Evolutionary conservation across 257 asterid species (phyloP).

Genomic region (Orobanche coerulescens): DNA sequence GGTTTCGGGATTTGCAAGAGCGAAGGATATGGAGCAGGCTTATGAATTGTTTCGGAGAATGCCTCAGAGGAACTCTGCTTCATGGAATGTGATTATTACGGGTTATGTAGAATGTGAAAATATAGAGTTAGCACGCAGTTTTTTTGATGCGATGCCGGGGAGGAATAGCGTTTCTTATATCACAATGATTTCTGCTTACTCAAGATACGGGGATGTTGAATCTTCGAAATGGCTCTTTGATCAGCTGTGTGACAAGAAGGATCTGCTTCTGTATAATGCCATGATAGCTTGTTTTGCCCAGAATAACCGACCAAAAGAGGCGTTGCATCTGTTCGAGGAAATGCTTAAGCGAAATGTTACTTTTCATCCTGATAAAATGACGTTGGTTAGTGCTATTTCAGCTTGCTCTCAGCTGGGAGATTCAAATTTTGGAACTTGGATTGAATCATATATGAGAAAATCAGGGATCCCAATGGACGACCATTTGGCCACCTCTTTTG

Average conservation of each 20-base stretch:
- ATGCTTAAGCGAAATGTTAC: slow-evolving; percentile 41
- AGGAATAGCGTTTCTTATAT: slow-evolving; percentile 54
- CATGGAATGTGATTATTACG: slow-evolving; percentile 71
- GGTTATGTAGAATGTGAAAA: slow-evolving; percentile 59
- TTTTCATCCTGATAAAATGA: slow-evolving; percentile 60
- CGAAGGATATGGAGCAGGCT: slow-evolving; percentile 56
- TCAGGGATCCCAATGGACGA: slow-evolving; percentile 68
- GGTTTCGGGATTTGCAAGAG: slow-evolving; percentile 55
- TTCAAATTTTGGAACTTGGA: slow-evolving; percentile 38
- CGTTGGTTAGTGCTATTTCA: slow-evolving; percentile 63
- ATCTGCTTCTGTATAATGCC: slow-evolving; percentile 46
- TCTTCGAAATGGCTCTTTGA: slow-evolving; percentile 50
- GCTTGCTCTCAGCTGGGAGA: slow-evolving; percentile 89
- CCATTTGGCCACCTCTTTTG: slow-evolving; percentile 65
- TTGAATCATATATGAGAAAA: slow-evolving; percentile 48
- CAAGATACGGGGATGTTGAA: slow-evolving; percentile 55
- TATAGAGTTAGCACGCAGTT: slow-evolving; percentile 50
- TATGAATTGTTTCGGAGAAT: slow-evolving; percentile 47
- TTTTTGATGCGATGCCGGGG: slow-evolving; percentile 59
- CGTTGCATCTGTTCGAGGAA: slow-evolving; percentile 54
- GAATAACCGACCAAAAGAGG: slow-evolving; percentile 62
- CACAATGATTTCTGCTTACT: slow-evolving; percentile 71
- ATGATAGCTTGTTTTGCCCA: slow-evolving; percentile 79
- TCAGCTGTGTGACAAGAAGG: slow-evolving; percentile 34
- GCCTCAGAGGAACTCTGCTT: slow-evolving; percentile 61